Base-by-base conservation (phyloP, 345 rosid species). In the Citrus medica region DNA sequence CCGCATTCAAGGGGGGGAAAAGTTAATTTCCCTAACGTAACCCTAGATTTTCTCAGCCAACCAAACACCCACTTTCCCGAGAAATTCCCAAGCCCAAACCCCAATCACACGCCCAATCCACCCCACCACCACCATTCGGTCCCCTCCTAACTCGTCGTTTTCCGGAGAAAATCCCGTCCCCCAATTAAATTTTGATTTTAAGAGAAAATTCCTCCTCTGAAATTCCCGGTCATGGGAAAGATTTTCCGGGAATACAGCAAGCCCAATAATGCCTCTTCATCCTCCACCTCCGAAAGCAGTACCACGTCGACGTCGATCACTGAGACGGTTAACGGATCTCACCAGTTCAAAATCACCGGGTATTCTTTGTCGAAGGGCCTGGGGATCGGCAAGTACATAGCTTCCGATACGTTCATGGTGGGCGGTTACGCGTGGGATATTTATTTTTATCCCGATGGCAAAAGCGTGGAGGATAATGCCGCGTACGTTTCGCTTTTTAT, bases 361-460 rank as follows among this genome's bases (percentile, higher is more conserved):
- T 92, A 90, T 77, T 88, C 94, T 30, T 82, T 89, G 4, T 84
- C 92, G 28, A 92, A 90, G 80, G 97, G 97, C 71, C 70, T 88
- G 59, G 97, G 96, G 67, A 73, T 86, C 73, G 94, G 91, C 48
- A 90, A 90, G 76, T 92, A 90, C 82, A 76, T 81, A 71, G 88
- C 90, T 1, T 90, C 94, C 10, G 91, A 89, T 6, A 90, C 88
- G 27, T 90, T 92, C 79, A 67, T 83, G 72, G 89, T 92, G 19
- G 96, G 96, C 25, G 94, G 96, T 2, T 92, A 85, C 74, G 80
- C 84, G 65, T 90, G 94, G 96, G 96, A 94, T 46, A 82, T 92
- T 77, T 92, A 90, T 75, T 92, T 92, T 73, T 92, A 92, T 67
- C 94, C 96, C 6, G 96, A 89, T 69, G 96, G 96, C n/a, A 92